Evolutionary conservation across 768 basidiomycete species (phyloP).

Genomic region (Amanita inopinata): DNA sequence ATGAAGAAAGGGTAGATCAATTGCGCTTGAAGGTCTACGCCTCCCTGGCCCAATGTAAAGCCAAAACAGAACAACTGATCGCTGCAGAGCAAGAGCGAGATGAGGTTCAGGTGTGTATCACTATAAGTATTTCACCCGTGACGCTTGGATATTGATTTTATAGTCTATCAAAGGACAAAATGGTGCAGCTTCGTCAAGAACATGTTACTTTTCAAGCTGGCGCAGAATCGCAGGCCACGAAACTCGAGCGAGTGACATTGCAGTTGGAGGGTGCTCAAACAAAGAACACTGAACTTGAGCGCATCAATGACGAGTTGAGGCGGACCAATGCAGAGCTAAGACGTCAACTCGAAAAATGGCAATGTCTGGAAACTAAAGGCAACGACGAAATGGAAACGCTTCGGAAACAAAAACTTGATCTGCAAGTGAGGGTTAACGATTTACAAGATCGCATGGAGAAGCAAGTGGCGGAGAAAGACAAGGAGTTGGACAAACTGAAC

Average conservation of each 20-base stretch:
- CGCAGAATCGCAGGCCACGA: slow-evolving; percentile 34
- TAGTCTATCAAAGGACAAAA: slow-evolving; percentile 22
- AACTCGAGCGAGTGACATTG: slow-evolving; percentile 47
- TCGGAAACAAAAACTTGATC: slow-evolving; percentile 43
- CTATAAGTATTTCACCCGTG: slow-evolving; percentile 1
- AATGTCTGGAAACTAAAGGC: slow-evolving; percentile 54
- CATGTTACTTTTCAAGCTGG: slow-evolving; percentile 40
- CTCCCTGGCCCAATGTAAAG: slow-evolving; percentile 28
- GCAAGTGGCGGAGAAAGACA: slow-evolving; percentile 24
- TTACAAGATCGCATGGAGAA: slow-evolving; percentile 30
- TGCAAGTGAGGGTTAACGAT: slow-evolving; percentile 46
- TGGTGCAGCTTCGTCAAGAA: slow-evolving; percentile 36
- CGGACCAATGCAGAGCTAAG: slow-evolving; percentile 45
- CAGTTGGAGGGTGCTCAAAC: slow-evolving; percentile 50
- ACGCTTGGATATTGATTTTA: slow-evolving; percentile 2
- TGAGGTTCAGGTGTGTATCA: slow-evolving; percentile 31
- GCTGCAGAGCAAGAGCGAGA: slow-evolving; percentile 33
- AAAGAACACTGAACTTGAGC: slow-evolving; percentile 44
- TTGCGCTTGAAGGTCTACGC: slow-evolving; percentile 22
- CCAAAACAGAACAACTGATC: slow-evolving; percentile 28
- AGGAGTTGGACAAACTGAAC: slow-evolving; percentile 32
- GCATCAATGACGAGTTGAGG: slow-evolving; percentile 46
- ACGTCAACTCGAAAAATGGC: slow-evolving; percentile 62
- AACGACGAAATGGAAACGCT: slow-evolving; percentile 46
- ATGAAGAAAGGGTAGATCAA: slow-evolving; percentile 19